Evolutionary conservation across 164 flowering plant species (phyloP).

Genomic region (Nymphaea colorata): DNA sequence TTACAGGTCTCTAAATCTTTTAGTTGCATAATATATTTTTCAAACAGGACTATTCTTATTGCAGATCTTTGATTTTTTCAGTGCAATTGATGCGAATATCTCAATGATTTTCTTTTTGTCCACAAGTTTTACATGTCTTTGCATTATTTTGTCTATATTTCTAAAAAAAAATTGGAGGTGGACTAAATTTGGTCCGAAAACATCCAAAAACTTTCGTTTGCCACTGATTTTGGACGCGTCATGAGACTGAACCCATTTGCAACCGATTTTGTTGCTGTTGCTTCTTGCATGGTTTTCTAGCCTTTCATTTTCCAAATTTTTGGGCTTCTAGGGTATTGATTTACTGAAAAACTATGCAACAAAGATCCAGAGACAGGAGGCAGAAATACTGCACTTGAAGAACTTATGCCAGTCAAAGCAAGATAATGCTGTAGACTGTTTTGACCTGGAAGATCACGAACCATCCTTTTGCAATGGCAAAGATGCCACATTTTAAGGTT

Average conservation of each 20-base stretch:
- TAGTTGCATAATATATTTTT: too few relatives aligned
- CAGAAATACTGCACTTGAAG: conserved; percentile 44
- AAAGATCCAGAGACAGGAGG: conserved; percentile 80
- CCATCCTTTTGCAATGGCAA: conserved; percentile 37
- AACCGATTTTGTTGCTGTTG: too few relatives aligned
- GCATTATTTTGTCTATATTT: neutral
- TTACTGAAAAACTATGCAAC: conserved; percentile 51
- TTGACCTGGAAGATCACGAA: conserved; percentile 50
- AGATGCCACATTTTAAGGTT: conserved; percentile 20
- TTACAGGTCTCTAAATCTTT: too few relatives aligned
- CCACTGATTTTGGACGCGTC: too few relatives aligned
- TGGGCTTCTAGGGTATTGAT: conserved; percentile 40
- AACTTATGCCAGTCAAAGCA: conserved; percentile 22
- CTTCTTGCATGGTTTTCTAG: too few relatives aligned
- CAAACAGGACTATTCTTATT: too few relatives aligned
- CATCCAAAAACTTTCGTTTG: neutral
- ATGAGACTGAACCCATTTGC: too few relatives aligned
- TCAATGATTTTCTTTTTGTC: too few relatives aligned
- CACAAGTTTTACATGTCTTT: neutral
- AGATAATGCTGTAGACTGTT: conserved; percentile 24
- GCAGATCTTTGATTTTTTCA: too few relatives aligned
- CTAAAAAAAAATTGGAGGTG: neutral
- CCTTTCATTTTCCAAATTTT: neutral
- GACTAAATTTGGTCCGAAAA: neutral
- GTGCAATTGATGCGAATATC: too few relatives aligned